Evolutionary conservation across 164 flowering plant genomes (phyloP), one percentile per base, ranked within the genome.

Genomic region (Paratinospora sagittata): DNA sequence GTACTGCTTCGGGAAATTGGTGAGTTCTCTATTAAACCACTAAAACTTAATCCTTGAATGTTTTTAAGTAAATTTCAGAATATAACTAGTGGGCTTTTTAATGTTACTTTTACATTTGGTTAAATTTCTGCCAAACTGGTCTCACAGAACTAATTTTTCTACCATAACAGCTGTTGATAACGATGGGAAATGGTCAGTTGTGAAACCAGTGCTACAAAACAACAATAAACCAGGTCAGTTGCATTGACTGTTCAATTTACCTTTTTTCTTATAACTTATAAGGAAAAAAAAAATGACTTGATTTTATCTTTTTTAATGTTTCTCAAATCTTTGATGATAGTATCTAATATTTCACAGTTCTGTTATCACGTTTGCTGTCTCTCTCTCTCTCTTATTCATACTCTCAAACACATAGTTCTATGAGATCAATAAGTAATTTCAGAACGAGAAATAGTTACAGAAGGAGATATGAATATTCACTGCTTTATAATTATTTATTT

Each of bases 171-270:
- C 90, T 84, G 99, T 95, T 24, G 75, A 73, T 58, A 84, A 87
- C 76, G 92, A 90, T 77, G 99, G 98, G 26, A 85, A 79, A 79
- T 95, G 99, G 98, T 85, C 86, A 34, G 86, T 95, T 30, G 80
- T 85, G 63, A 82, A 87, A 55, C 98, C 98, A 9, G 67, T 60
- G 9, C 77, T 82, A 70, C 67, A 79, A 63, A 66, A 84, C 78
- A 73, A 65, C 76, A 84, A 74, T 72, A 82, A 77, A 63, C 81
- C 84, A 87, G 97, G 97, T 92, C 30, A 76, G 87, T 82, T 41
- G 45, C 45, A 8, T 41, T 41, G 11, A 41, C 45, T 8, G 60
- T 52, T 17, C 60, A 52, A 52, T 52, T 52, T 17, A n/a, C n/a
- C 4, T 30, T 30, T 47, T 13, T 47, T 14, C 6, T 14, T 13